Base-by-base conservation (phyloP, 768 basidiomycete genomes). In the Boletus edulis region DNA sequence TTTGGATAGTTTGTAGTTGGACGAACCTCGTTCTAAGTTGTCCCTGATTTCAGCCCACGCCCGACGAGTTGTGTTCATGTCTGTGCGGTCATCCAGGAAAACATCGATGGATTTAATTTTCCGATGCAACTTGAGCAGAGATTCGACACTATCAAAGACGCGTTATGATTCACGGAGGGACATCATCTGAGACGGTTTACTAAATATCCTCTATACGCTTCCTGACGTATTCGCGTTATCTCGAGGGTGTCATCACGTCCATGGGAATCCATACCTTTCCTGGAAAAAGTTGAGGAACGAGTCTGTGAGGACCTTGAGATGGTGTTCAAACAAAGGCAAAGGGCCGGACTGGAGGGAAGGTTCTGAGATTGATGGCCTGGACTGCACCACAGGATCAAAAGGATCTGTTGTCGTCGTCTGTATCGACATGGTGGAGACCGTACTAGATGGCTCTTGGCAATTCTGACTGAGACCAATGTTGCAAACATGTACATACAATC, bases 11-110 rank as follows among this genome's bases (percentile, higher is more conserved):
- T 54, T 38, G 40, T 6, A 29, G 18, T 22, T 12, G 31, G 47
- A 67, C 76, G 46, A 55, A 86, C 89, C 89, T 78, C 93, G 76
- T 65, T 93, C 91, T 24, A 93, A 73, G 63, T 87, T 93, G 65
- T 96, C 94, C 39, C 89, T 77, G 12, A 94, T 80, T 71, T 97
- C 94, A 18, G 73, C 73, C 94, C 94, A 97, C 20, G 84, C 91
- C 53, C 77, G 78, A 52, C 92, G 79, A 20, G 85, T 76, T 11
- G 85, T 83, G 58, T 72, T 84, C 50, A 81, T 67, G 53, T 89
- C 84, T 38, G 78, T 75, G 47, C 84, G 86, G 65, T 91, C 88
- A 62, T 94, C 90, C 32, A 94, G 69, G 53, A 75, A 81, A 37
- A 76, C 68, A 73, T 97, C 94, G 31, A 85, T 78, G 29, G 83